phyloP scores from a whole-genome alignment of 306 rosid species.

The Ziziphus jujuba region DNA sequence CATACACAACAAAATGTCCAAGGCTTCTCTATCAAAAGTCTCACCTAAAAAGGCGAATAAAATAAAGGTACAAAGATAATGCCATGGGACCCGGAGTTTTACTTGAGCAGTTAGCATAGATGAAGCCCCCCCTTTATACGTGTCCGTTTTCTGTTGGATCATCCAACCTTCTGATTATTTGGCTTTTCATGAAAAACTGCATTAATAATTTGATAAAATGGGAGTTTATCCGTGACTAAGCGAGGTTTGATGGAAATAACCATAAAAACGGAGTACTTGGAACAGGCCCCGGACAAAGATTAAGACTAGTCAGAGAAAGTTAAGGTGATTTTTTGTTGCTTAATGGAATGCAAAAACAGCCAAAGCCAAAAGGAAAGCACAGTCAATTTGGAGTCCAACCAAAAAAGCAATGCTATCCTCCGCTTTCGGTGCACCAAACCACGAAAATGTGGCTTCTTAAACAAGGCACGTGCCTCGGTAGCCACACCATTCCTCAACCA shows the following conservation, averaged over 20 bases:
- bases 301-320: constrained; percentile 3
- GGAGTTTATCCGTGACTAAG: too few species aligned
- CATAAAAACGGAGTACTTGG: too few species aligned
- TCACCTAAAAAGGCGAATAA: constrained; percentile 2
- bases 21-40: constrained; percentile 17
- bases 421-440: constrained; percentile 27
- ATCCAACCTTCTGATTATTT: too few species aligned
- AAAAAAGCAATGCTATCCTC: constrained; percentile 8
- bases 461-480: constrained; percentile 9
- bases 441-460: not conserved
- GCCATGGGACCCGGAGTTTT: constrained; percentile 17
- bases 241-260: too few species aligned
- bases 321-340: not conserved
- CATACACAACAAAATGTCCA: not conserved
- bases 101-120: not conserved
- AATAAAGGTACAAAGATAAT: constrained; percentile 10
- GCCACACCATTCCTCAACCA: not conserved
- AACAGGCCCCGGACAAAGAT: not conserved
- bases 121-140: not conserved
- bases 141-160: too few species aligned
- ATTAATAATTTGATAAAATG: too few species aligned
- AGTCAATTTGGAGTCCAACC: constrained; percentile 24
- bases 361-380: not conserved
- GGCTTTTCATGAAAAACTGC: too few species aligned
- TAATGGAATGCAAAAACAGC: not conserved